These are phyloP conservation scores for Sanghuangporus baumii DNA, from an alignment of 1,284 basidiomycete species.

Conservation along the genomic window DNA sequence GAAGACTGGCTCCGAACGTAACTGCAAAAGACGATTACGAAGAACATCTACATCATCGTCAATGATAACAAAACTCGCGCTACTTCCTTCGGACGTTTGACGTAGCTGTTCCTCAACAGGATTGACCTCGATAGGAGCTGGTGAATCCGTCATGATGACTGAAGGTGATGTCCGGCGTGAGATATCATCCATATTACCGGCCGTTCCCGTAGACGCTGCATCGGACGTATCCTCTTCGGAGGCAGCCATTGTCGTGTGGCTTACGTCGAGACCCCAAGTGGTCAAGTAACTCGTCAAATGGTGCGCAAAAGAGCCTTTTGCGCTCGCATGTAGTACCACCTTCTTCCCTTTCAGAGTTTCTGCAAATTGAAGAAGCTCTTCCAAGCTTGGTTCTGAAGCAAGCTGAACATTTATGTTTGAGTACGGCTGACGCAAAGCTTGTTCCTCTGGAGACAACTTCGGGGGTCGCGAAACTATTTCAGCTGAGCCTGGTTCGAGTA, in stretches of 20 bases:
- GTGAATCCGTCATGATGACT: constrained; percentile 15
- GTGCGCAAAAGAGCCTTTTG: constrained; percentile 80
- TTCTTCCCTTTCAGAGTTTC: constrained; percentile 78
- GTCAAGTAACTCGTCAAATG: constrained; percentile 88
- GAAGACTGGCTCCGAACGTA: constrained; percentile 53
- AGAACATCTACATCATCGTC: constrained; percentile 83
- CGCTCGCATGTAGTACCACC: constrained; percentile 76
- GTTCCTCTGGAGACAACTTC: constrained; percentile 35
- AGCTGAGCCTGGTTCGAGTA: constrained; percentile 48
- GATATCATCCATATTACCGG: constrained; percentile 10
- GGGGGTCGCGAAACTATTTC: constrained; percentile 28
- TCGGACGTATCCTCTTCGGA: constrained; percentile 30
- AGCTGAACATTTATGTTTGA: constrained; percentile 37
- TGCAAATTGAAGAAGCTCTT: constrained; percentile 72
- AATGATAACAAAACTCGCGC: constrained; percentile 69
- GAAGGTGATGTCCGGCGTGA: constrained; percentile 13
- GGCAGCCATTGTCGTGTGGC: constrained; percentile 65
- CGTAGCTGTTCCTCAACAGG: constrained; percentile 11
- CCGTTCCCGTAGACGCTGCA: neutral
- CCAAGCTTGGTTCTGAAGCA: constrained; percentile 67
- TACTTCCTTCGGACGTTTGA: neutral
- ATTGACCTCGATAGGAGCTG: constrained; percentile 9
- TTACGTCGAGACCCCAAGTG: constrained; percentile 92
- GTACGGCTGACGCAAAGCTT: constrained; percentile 40
- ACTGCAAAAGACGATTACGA: constrained; percentile 59